Evolutionary conservation across 192 early-diverging fungal genomes (phyloP), one percentile per base, ranked within the genome.

Genomic region (Kappamyces sp.): DNA sequence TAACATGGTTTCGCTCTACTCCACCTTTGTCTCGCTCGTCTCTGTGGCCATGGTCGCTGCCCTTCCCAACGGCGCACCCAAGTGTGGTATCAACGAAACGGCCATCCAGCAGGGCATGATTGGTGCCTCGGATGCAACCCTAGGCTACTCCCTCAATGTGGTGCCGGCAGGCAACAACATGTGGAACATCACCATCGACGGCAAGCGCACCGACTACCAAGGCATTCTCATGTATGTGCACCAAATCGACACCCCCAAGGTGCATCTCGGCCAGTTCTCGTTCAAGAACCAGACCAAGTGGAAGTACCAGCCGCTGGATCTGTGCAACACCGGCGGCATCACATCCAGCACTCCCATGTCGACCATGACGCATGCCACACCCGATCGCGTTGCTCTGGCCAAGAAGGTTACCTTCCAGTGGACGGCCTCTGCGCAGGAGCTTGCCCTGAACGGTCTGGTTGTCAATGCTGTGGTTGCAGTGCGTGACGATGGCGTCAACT

Each of bases 31-130:
- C 29, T 53, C 14, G 14, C 51, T 53, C 1, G n/a, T n/a, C 22
- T 22, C 22, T 22, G 22, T 22, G 22, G 22, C 22, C 22, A 22
- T 22, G 22, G 51, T 53, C 5, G 14, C 41, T n/a, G 51, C 51
- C 14, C 12, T 31, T 5, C 51, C 51, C 14, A 14, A 14, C 1
- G 51, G 51, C 41, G 51, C 51, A 39, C 51, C 51, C 14, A 39
- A 39, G 14, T 53, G 51, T 32, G 31, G 12, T 2, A 53, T 53
- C 51, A 53, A 53, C 31, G 51, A 53, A 53, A 53, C 51, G 5
- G 51, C 41, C 4, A 53, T 53, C 41, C 37, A 35, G 12, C 12
- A 9, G 14, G 51, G 51, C 14, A 53, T 53, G 51, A 22, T 22
- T 22, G 51, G 51, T 4, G 36, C 51, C 14, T 11, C 37, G 31